Evolutionary conservation across 2,329 filamentous ascomycete genomes (phyloP).

Genomic region (Colletotrichum zoysiae): DNA sequence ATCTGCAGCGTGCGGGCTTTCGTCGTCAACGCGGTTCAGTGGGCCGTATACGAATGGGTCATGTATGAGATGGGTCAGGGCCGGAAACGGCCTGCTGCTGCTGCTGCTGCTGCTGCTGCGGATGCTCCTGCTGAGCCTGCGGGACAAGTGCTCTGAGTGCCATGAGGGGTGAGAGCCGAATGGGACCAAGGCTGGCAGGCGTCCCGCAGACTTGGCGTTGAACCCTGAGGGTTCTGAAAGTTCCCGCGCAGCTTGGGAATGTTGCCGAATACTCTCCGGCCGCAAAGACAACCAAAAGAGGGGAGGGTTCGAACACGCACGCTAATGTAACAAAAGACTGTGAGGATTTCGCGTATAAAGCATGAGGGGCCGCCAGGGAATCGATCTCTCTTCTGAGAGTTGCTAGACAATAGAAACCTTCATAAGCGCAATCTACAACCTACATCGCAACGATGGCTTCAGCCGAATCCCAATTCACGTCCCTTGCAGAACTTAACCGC

Average conservation of each 20-base stretch:
- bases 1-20: slow-evolving; percentile 90
- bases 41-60: slow-evolving; percentile 91
- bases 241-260: slow-evolving; percentile 20
- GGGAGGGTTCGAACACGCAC: not conserved
- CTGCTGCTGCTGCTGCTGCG: slow-evolving; percentile 20
- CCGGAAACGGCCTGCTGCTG: slow-evolving; percentile 41
- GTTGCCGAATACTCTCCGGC: slow-evolving; percentile 38
- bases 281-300: not conserved
- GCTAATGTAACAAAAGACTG: not conserved
- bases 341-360: not conserved
- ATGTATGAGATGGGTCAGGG: slow-evolving; percentile 70
- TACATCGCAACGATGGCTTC: slow-evolving; percentile 11
- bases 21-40: slow-evolving; percentile 92
- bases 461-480: not conserved
- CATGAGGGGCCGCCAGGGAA: not conserved
- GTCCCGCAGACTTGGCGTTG: not conserved
- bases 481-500: slow-evolving; percentile 39
- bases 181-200: not conserved
- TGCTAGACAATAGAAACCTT: not conserved
- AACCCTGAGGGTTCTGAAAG: not conserved
- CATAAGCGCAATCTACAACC: not conserved
- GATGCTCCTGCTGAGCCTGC: slow-evolving; percentile 16
- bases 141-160: slow-evolving; percentile 40
- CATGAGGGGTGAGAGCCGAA: not conserved
- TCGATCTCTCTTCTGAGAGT: not conserved